These are phyloP conservation scores for Trichoderma polysporum DNA, from an alignment of 2,329 filamentous ascomycete genomes.

Conservation along the genomic window DNA sequence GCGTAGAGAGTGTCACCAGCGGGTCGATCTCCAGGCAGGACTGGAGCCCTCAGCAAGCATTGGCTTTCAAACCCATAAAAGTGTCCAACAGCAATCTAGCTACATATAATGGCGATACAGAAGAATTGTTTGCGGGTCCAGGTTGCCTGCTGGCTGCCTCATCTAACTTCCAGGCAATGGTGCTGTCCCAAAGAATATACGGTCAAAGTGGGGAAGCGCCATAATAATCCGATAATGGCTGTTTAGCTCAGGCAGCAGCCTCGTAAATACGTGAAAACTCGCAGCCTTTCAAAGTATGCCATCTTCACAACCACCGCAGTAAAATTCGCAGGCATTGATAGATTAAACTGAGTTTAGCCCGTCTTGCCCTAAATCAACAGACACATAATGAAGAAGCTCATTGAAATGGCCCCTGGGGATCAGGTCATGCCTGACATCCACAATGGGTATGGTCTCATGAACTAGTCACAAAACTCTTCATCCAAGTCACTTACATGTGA, in stretches of 20 bases:
- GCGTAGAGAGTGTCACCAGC: neutral
- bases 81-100: neutral
- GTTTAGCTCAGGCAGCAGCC: conserved; percentile 6
- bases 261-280: neutral
- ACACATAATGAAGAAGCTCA: too few species aligned
- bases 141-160: neutral
- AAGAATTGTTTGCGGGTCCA: too few species aligned
- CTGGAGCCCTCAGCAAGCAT: neutral
- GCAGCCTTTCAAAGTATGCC: neutral
- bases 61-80: neutral
- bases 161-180: neutral
- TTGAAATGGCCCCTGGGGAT: neutral
- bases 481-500: neutral
- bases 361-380: too few species aligned
- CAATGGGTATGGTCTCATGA: neutral
- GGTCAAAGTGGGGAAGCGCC: neutral
- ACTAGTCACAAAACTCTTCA: neutral
- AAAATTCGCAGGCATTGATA: too few species aligned
- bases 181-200: neutral
- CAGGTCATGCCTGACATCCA: neutral
- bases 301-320: neutral
- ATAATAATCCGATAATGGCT: neutral
- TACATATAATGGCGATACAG: too few species aligned
- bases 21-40: conserved; percentile 1
- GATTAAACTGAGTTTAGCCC: too few species aligned